phyloP scores from a whole-genome alignment of 75 land plant species.

The Azolla pinnata region DNA sequence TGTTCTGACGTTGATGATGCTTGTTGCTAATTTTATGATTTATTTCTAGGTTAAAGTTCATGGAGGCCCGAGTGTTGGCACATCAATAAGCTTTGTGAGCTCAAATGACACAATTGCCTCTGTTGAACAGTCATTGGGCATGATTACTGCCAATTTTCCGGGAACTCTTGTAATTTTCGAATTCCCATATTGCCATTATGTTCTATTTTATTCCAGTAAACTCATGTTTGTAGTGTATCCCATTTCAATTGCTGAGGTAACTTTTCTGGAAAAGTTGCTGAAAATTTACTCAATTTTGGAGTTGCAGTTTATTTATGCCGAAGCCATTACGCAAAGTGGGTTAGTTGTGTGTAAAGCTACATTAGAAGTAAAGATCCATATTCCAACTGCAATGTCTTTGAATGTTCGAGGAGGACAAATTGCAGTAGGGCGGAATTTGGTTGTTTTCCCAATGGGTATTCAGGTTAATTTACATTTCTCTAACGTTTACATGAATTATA shows the following conservation, averaged over 20 bases:
- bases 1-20: no score
- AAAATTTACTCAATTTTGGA: no score
- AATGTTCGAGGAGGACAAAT: constrained; percentile 67
- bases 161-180: constrained; percentile 59
- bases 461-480: constrained; percentile 36
- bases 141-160: constrained; percentile 48
- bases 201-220: no score
- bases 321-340: constrained; percentile 40
- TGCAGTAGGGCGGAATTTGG: constrained; percentile 57
- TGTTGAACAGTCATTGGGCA: constrained; percentile 47
- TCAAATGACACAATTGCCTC: constrained; percentile 37
- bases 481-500: not conserved
- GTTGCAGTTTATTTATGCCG: constrained; percentile 50
- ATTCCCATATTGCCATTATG: no score
- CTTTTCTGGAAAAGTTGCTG: constrained; percentile 3
- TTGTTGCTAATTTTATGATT: no score
- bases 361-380: constrained; percentile 43
- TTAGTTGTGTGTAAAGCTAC: constrained; percentile 52
- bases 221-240: no score
- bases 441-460: constrained; percentile 47
- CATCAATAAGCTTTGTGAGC: constrained; percentile 39
- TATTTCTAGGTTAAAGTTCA: constrained; percentile 43
- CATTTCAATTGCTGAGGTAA: no score
- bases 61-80: constrained; percentile 74
- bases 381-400: constrained; percentile 50